Conservation (phyloP, 2,329 filamentous ascomycete species). For the Claviceps maximensis region DNA sequence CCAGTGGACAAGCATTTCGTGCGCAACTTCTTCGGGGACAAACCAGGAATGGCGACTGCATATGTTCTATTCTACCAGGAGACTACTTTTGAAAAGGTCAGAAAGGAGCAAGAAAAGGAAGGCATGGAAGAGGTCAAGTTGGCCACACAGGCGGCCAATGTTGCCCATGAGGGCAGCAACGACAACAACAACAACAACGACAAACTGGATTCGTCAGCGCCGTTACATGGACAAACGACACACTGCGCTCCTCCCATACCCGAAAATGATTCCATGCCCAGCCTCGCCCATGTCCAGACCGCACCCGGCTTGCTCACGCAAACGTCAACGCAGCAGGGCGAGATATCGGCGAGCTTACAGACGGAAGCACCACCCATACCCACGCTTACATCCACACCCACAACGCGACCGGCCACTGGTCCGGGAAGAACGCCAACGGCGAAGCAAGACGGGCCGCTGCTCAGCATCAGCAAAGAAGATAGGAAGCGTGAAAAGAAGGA, state of each 20-base stretch:
- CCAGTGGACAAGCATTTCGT: conserved; percentile 95
- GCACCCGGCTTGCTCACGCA: conserved; percentile 32
- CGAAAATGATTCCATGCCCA: conserved; percentile 40
- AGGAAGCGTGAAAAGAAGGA: conserved; percentile 60
- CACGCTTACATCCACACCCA: neutral
- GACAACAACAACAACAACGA: no score
- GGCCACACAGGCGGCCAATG: conserved; percentile 41
- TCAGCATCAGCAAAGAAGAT: conserved; percentile 47
- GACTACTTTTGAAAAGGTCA: conserved; percentile 54
- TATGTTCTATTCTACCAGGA: conserved; percentile 98
- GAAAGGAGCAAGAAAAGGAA: conserved; percentile 73
- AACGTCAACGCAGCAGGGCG: conserved; percentile 5
- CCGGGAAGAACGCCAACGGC: conserved; percentile 12
- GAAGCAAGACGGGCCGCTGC: conserved; percentile 19
- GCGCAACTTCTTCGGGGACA: conserved; percentile 92
- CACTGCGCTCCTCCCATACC: conserved; percentile 32
- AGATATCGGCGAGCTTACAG: conserved; percentile 8
- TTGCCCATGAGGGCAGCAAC: conserved; percentile 37
- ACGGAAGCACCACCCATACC: neutral
- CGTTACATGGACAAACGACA: conserved; percentile 37
- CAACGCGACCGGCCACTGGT: neutral
- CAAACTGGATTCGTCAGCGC: conserved; percentile 25
- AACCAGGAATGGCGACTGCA: conserved; percentile 78
- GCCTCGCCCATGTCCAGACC: conserved; percentile 53
- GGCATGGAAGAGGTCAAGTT: conserved; percentile 49